These are phyloP conservation scores for Penicillium thymicola DNA, from an alignment of 2,329 filamentous ascomycete genomes.

Conservation along the genomic window DNA sequence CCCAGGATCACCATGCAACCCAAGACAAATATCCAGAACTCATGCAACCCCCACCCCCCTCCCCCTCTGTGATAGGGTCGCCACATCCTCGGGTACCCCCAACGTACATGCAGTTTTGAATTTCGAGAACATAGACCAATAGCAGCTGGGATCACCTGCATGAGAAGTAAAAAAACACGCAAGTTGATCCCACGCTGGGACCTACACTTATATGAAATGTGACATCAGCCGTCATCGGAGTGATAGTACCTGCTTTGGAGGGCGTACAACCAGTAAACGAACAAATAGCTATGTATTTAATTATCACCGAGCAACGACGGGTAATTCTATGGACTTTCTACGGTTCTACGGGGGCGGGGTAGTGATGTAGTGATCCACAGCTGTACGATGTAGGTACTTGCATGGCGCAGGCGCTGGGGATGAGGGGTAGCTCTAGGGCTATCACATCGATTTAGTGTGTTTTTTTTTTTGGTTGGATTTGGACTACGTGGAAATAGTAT, in stretches of 20 bases:
- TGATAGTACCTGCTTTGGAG: neutral
- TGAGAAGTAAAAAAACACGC: neutral
- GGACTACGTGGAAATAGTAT: slow-evolving; percentile 8
- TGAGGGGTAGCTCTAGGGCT: slow-evolving; percentile 4
- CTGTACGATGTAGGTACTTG: neutral
- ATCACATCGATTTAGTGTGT: slow-evolving; percentile 3
- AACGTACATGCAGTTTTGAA: slow-evolving; percentile 1
- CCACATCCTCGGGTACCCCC: slow-evolving; percentile 3
- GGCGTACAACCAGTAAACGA: neutral
- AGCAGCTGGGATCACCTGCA: neutral
- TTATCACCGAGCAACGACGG: neutral
- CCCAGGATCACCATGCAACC: neutral
- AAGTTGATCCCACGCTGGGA: neutral
- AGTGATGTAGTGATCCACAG: slow-evolving; percentile 6
- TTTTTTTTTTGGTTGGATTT: neutral
- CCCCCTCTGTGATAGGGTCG: slow-evolving; percentile 4
- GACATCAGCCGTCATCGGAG: slow-evolving; percentile 3
- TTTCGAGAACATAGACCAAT: neutral
- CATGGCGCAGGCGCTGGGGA: neutral
- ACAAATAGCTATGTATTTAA: too few species aligned
- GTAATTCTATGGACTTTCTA: neutral
- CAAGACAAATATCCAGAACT: neutral
- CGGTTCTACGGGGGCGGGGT: neutral
- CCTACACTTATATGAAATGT: neutral
- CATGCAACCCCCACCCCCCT: neutral